These are phyloP conservation scores for Colletotrichum sp. DNA, from an alignment of 2,329 filamentous ascomycete species.

Conservation along the genomic window DNA sequence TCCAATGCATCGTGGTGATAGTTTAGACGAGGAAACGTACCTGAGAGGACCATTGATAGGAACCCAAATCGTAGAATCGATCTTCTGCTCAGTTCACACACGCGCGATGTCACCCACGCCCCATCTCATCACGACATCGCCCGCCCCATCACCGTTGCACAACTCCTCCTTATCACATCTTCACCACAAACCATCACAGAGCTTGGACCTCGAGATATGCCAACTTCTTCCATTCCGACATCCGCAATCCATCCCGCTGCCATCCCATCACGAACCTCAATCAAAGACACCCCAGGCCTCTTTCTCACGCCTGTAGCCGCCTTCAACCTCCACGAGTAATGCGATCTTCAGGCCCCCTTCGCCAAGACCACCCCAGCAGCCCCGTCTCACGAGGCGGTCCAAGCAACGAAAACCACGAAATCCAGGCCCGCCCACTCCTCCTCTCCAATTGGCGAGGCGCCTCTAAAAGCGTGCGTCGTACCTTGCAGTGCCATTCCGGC, in stretches of 20 bases:
- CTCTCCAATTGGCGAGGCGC: not conserved
- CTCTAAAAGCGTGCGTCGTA: not conserved
- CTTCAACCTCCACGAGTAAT: not conserved
- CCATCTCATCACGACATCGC: not conserved
- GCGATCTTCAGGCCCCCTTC: not conserved
- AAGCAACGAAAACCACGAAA: not conserved
- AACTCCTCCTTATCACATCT: not conserved
- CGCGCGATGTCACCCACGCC: not conserved
- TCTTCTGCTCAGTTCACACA: not conserved
- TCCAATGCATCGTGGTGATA: not conserved
- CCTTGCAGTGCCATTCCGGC: not conserved
- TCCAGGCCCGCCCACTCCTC: not conserved
- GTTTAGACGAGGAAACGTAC: not conserved
- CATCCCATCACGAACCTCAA: not conserved
- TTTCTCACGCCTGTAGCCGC: not conserved
- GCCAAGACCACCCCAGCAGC: not conserved
- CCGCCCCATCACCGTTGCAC: not conserved
- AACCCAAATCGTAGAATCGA: accelerated
- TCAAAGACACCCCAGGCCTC: not conserved
- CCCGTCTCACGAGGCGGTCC: not conserved
- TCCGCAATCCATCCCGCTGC: not conserved
- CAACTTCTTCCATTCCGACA: not conserved
- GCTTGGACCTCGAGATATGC: not conserved
- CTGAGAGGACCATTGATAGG: not conserved
- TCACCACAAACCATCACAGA: not conserved